A percentile compares a stretch with the other conserved stretches of the same genome.
Evolutionary conservation across 352 stramenopile species (phyloP).

Genomic region (Phytophthora agathidicida): DNA sequence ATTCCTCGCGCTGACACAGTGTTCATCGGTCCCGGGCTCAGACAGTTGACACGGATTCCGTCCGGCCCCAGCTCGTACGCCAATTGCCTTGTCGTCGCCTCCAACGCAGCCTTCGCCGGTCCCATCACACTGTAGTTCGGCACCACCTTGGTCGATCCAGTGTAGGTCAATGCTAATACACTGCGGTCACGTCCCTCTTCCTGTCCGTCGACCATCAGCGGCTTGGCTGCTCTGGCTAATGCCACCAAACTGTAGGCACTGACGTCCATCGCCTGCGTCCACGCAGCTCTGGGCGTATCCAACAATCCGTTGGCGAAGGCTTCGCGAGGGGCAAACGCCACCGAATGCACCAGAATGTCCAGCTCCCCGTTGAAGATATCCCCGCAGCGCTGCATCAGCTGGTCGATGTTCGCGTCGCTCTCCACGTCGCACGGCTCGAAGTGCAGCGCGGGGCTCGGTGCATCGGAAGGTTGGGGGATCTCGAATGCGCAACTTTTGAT

Average conservation of each 20-base stretch:
- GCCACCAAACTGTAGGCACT: slow-evolving; percentile 92
- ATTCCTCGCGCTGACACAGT: slow-evolving; percentile 92
- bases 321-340: slow-evolving; percentile 86
- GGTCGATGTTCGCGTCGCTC: slow-evolving; percentile 53
- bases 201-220: slow-evolving; percentile 42
- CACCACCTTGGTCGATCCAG: slow-evolving; percentile 80
- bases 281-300: slow-evolving; percentile 49
- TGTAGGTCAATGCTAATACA: slow-evolving; percentile 89
- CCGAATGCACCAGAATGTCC: slow-evolving; percentile 91
- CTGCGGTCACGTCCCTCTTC: slow-evolving; percentile 55
- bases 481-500: slow-evolving; percentile 60
- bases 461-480: slow-evolving; percentile 14
- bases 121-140: slow-evolving; percentile 94
- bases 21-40: slow-evolving; percentile 91
- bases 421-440: slow-evolving; percentile 83
- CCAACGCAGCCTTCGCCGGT: slow-evolving; percentile 90
- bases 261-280: slow-evolving; percentile 81
- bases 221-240: slow-evolving; percentile 67
- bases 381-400: slow-evolving; percentile 50
- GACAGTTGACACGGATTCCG: slow-evolving; percentile 89
- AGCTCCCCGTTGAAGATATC: slow-evolving; percentile 63
- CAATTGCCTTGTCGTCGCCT: slow-evolving; percentile 83
- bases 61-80: slow-evolving; percentile 79
- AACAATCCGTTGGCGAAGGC: slow-evolving; percentile 78
- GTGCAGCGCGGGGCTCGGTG: slow-evolving; percentile 32